Conservation (phyloP, 345 rosid species). For the Psidium friedrichsthalianum region DNA sequence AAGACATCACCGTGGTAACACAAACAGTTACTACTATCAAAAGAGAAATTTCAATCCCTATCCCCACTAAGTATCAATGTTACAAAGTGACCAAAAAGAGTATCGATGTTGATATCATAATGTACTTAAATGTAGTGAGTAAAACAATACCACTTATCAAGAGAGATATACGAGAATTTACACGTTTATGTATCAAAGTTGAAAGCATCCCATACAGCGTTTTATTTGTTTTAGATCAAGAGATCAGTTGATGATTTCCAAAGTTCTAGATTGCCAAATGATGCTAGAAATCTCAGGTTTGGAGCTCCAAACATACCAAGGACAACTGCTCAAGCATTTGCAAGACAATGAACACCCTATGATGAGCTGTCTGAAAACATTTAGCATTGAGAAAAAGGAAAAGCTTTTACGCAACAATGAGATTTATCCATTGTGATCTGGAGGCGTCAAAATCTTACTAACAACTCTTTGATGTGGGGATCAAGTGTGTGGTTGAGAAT, state of each 20-base stretch:
- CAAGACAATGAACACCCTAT: background rate
- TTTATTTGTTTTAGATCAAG: background rate
- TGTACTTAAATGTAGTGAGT: background rate
- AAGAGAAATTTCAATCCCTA: background rate
- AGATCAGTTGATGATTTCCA: background rate
- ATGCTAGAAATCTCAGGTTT: background rate
- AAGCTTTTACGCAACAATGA: background rate
- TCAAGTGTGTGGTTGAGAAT: background rate
- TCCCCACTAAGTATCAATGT: background rate
- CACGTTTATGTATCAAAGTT: background rate
- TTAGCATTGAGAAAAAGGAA: background rate
- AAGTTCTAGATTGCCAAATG: background rate
- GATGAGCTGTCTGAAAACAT: background rate
- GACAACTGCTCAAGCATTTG: background rate
- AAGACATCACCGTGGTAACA: background rate
- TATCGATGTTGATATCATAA: background rate
- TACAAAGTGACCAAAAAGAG: background rate
- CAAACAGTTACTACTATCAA: background rate
- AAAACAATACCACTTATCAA: background rate
- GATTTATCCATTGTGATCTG: background rate
- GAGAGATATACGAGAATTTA: background rate
- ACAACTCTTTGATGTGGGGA: background rate
- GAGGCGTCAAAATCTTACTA: background rate
- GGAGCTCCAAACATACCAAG: background rate
- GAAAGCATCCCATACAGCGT: background rate